Evolutionary conservation across 1,284 basidiomycete genomes (phyloP).

Genomic region (Fomitopsis betulina): DNA sequence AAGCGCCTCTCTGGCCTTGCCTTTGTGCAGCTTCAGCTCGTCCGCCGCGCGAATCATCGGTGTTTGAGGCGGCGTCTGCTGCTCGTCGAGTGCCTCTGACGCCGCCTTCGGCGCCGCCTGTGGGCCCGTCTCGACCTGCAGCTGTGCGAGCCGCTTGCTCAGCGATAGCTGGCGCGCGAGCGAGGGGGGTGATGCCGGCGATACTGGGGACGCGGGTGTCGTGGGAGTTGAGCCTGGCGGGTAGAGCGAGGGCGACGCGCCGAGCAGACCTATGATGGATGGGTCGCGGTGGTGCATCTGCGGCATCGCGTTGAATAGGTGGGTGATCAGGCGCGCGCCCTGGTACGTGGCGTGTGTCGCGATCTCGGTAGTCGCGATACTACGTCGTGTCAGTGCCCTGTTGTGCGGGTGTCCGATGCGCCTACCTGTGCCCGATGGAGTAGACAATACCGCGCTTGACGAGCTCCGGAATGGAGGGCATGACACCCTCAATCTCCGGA

Average conservation of each 20-base stretch:
- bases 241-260: slow-evolving; percentile 63
- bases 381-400: slow-evolving; percentile 20
- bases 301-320: slow-evolving; percentile 92
- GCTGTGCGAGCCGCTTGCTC: slow-evolving; percentile 17
- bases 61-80: slow-evolving; percentile 55
- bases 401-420: background rate
- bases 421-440: slow-evolving; percentile 83
- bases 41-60: slow-evolving; percentile 31
- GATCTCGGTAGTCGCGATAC: slow-evolving; percentile 60
- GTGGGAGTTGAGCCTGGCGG: slow-evolving; percentile 29
- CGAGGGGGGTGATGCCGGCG: slow-evolving; percentile 17
- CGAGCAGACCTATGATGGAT: slow-evolving; percentile 83
- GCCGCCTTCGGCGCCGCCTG: slow-evolving; percentile 24
- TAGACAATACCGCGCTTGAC: slow-evolving; percentile 68
- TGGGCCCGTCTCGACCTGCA: slow-evolving; percentile 10
- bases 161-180: slow-evolving; percentile 18
- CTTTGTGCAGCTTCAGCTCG: slow-evolving; percentile 29
- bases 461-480: slow-evolving; percentile 61
- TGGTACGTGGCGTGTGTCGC: slow-evolving; percentile 63
- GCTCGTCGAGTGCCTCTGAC: slow-evolving; percentile 65
- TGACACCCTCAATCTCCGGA: slow-evolving; percentile 81
- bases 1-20: slow-evolving; percentile 38
- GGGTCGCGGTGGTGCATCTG: slow-evolving; percentile 82
- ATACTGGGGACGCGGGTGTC: slow-evolving; percentile 15
- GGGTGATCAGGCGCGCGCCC: slow-evolving; percentile 83